Conservation (phyloP, 352 stramenopile species). For the Pythium brachiatum region DNA sequence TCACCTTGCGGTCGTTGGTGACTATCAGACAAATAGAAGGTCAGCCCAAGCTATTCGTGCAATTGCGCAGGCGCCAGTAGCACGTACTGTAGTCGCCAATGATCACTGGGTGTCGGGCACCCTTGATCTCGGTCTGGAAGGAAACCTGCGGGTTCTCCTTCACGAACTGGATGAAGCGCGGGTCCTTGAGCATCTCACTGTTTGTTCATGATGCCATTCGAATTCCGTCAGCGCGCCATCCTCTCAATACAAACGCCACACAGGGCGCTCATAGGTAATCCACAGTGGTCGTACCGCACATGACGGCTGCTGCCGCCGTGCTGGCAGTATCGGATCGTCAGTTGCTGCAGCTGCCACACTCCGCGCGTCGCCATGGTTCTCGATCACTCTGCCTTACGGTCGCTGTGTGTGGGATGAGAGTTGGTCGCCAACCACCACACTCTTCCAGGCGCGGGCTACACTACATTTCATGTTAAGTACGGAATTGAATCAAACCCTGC, state of each 20-base stretch:
- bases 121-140: constrained; percentile 85
- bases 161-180: constrained; percentile 81
- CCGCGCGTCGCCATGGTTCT: constrained; percentile 41
- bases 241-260: not conserved
- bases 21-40: constrained; percentile 34
- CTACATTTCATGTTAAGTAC: constrained; percentile 19
- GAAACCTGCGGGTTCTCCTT: constrained; percentile 85
- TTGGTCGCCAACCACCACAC: constrained; percentile 29
- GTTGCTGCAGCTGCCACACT: constrained; percentile 45
- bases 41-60: too few relatives aligned
- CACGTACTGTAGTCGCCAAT: constrained; percentile 81
- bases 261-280: too few relatives aligned
- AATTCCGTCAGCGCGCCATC: not conserved
- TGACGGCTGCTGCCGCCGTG: constrained; percentile 64
- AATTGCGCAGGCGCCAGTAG: too few relatives aligned
- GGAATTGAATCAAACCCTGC: not conserved
- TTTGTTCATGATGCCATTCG: constrained; percentile 12
- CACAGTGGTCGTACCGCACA: constrained; percentile 55
- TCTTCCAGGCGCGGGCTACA: not conserved
- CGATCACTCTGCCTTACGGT: constrained; percentile 1
- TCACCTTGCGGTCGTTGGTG: constrained; percentile 78
- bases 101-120: constrained; percentile 72
- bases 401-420: constrained; percentile 7
- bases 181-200: constrained; percentile 67
- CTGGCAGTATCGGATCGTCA: constrained; percentile 55